These are phyloP conservation scores for Rutstroemia sp. DNA, from an alignment of 2,329 filamentous ascomycete genomes.

Conservation along the genomic window DNA sequence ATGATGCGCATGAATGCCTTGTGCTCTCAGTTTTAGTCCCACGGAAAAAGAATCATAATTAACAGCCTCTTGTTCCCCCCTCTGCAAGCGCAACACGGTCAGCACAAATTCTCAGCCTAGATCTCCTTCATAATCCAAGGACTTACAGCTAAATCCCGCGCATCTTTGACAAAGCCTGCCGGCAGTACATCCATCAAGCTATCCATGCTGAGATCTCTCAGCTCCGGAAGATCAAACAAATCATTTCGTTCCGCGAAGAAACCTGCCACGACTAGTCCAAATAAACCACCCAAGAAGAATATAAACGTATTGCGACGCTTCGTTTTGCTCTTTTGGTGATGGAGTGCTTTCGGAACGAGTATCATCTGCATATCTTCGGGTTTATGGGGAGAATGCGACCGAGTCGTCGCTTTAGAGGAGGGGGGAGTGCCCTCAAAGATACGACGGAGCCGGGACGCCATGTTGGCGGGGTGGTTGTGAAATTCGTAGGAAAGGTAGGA, in stretches of 20 bases:
- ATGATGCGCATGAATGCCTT: constrained; percentile 76
- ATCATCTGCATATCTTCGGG: constrained; percentile 42
- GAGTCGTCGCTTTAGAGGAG: constrained; percentile 12
- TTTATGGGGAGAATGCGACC: constrained; percentile 17
- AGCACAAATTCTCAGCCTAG: constrained; percentile 5
- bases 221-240: constrained; percentile 70
- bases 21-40: constrained; percentile 70
- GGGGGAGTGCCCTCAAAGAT: constrained; percentile 6
- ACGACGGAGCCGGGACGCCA: not conserved
- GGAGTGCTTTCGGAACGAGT: constrained; percentile 39
- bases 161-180: constrained; percentile 76
- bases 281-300: constrained; percentile 82
- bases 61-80: constrained; percentile 79
- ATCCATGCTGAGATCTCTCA: constrained; percentile 72
- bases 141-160: constrained; percentile 71
- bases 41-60: constrained; percentile 93
- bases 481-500: not conserved
- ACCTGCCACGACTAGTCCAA: constrained; percentile 79
- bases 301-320: constrained; percentile 70
- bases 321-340: constrained; percentile 20
- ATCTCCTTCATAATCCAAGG: not conserved
- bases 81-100: constrained; percentile 38
- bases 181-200: constrained; percentile 81
- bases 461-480: not conserved
- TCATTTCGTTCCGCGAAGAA: constrained; percentile 89